These are phyloP conservation scores for Paralagenidium karlingii DNA, from an alignment of 352 stramenopile genomes.

Conservation along the genomic window DNA sequence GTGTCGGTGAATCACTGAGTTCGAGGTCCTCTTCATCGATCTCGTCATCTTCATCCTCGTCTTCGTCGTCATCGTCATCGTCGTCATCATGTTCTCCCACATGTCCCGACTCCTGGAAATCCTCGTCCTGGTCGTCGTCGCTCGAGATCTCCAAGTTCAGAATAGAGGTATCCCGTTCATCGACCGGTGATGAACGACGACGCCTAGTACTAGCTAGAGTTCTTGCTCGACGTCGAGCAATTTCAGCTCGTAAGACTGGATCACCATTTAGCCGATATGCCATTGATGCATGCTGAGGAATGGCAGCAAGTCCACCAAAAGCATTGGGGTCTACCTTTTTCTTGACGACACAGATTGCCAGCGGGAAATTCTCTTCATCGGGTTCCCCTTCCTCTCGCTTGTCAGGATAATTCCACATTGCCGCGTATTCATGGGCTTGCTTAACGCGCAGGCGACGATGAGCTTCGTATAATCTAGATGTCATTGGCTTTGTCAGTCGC, in stretches of 20 bases:
- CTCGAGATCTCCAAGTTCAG: conserved; percentile 77
- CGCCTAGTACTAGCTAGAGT: conserved; percentile 11
- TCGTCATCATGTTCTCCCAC: conserved; percentile 8
- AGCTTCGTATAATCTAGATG: conserved; percentile 31
- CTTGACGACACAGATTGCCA: background rate
- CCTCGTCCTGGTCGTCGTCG: conserved; percentile 81
- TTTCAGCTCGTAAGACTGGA: conserved; percentile 53
- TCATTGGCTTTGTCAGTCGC: conserved; percentile 7
- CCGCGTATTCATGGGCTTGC: conserved; percentile 21
- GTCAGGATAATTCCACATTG: no score
- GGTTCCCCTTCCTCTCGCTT: background rate
- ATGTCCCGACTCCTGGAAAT: conserved; percentile 52
- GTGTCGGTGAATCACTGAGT: conserved; percentile 21
- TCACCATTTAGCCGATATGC: conserved; percentile 65
- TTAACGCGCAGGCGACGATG: conserved; percentile 49
- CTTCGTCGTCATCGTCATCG: conserved; percentile 27
- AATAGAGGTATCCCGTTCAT: conserved; percentile 75
- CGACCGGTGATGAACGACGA: conserved; percentile 17
- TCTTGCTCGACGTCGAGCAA: conserved; percentile 20
- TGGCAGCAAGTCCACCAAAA: background rate
- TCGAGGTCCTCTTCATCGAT: conserved; percentile 35
- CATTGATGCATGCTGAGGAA: no score
- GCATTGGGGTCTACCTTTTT: background rate
- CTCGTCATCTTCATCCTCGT: conserved; percentile 23
- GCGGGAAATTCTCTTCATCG: background rate